Evolutionary conservation across 805 yeast genomes (phyloP), one percentile per base, ranked within the genome.

Genomic region (Teunomyces panamensis): DNA sequence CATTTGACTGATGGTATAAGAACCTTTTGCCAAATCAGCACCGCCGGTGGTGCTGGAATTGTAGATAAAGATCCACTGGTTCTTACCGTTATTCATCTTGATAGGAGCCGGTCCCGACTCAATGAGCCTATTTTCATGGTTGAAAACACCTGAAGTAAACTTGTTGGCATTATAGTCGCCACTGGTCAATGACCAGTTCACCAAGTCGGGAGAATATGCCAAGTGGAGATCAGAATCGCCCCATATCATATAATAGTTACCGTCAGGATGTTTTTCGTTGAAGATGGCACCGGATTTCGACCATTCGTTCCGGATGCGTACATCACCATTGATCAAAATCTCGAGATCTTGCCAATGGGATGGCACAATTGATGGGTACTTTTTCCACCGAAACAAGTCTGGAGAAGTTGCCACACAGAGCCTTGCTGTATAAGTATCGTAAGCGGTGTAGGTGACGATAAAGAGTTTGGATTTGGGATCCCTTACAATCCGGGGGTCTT

Each of bases 81-180:
- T 69, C 37, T 50, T 58, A 14, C 55, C 56, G 36, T 58, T 58
- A 36, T 62, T 60, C 36, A 72, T 44, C 50, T 66, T 68, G 30
- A 72, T 66, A 0, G 77, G 77, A 2, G 74, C 73, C 0, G 75
- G 69, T 0, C 77, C 77, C 1, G 71, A 63, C 50, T 72, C 77
- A 49, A 72, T 69, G 27, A 72, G 58, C 45, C 63, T 64, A 47
- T 62, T 58, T 48, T 72, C 73, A 63, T 67, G 63, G 30, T 50
- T 49, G 42, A 63, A 61, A 7, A 54, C 51, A 4, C 68, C 68
- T 5, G 47, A 56, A 5, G 76, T 58, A 51, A 62, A 71, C 2
- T 51, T 43, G 43, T 56, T 56, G 4, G 46, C 35, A 32, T 52
- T 53, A 45, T 54, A 59, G 42, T 57, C 54, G 28, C 55, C 50